Evolutionary conservation across 768 basidiomycete species (phyloP), one percentile per base, ranked within the genome.

Genomic region (Mycena epipterygia): DNA sequence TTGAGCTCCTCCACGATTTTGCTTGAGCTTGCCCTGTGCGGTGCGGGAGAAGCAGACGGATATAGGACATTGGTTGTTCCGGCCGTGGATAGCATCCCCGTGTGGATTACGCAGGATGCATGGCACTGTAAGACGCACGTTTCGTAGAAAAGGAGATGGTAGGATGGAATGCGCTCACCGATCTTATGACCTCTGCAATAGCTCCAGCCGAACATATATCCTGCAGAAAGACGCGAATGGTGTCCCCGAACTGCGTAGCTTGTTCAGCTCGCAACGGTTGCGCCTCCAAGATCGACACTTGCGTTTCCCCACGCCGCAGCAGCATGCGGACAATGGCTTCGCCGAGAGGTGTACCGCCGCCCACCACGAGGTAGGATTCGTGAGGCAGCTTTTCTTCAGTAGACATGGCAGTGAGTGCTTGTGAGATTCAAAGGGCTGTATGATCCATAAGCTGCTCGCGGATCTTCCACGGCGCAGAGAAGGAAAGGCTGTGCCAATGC

Each of bases 61-160:
- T 41, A 17, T 41, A 41, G 14, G 75, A 29, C 76, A 77, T 17
- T 65, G 70, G 21, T 76, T 74, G 74, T 41, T 72, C 82, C 72
- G 78, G 82, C 32, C 19, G 78, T 75, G 1, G 84, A 81, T 0
- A 86, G 81, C 3, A 82, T 83, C 0, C 86, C 88, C 21, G 87
- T 87, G 78, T 89, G 88, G 69, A 89, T 84, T 51, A 89, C 82
- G 67, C 82, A 82, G 3, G 85, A 85, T 1, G 85, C 81, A 13
- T 68, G 70, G 57, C 76, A 78, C 84, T 84, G 7, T 16, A 4
- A 68, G 5, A 30, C 13, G 23, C 51, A 14, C 2, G 29, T 2
- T 9, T 6, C 30, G 27, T 12, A 56, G 42, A 19, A 25, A 32
- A 44, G 25, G 8, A 27, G 42, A 35, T 12, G 16, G 13, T 7